Evolutionary conservation across 139 green algal species (phyloP), one percentile per base, ranked within the genome.

Genomic region (Micromonas commoda): DNA sequence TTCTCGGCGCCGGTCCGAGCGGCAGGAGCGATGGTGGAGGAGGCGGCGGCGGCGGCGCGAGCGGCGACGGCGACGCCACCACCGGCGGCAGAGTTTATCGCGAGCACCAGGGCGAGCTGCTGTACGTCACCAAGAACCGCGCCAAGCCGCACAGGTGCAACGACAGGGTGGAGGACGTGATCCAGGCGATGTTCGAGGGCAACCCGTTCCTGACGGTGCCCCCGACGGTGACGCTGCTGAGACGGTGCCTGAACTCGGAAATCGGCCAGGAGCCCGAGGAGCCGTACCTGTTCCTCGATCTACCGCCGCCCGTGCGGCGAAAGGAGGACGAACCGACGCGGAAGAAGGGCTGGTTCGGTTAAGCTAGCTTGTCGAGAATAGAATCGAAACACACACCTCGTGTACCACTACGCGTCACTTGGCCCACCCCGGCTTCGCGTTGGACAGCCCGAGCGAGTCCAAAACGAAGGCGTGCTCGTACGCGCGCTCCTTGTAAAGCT

Each of bases 381-480:
- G n/a, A n/a, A n/a, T n/a, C n/a, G n/a, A n/a, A n/a, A n/a, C n/a
- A n/a, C n/a, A n/a, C n/a, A 68, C 26, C 16, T 35, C 61, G 26
- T 68, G 9, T 35, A 35, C 26, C 5, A 21, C n/a, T n/a, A 51
- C 3, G 38, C 28, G 23, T 71, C 29, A 38, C 28, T 71, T 37
- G 23, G n/a, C 28, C 64, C 69, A 64, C 69, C 3, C 39, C 21
- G 38, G 39, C 39, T 53, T 52, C 33, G 28, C 69, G 33, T 24
- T 24, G 31, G 32, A 31, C 20, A 78, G 45, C 28, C 72, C 45
- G 4, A 69, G 52, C 24, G 2, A 21, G 37, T 73, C 51, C 16
- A 95, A 79, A 76, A 93, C 66, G 72, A 95, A 92, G 0, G 89
- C 89, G 38, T 87, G 88, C 80, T 97, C 90, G 54, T 92, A 77